Conservation (phyloP, 345 rosid genomes). For the Hypericum androsaemum region DNA sequence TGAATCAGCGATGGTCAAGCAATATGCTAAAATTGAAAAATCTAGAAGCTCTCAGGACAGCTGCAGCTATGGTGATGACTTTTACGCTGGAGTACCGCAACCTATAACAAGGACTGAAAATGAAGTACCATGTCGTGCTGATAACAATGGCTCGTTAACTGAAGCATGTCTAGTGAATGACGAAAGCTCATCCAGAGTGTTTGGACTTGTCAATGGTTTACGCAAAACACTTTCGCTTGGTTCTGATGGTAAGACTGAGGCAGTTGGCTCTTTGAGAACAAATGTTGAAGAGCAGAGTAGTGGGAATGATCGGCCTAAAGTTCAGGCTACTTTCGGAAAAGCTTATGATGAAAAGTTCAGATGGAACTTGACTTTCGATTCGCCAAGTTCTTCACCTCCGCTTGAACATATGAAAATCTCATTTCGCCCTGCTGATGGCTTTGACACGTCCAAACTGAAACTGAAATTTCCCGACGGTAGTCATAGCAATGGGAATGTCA, state of each 20-base stretch:
- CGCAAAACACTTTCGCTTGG: constrained; percentile 37
- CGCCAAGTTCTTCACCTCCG: constrained; percentile 72
- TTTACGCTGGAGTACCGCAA: constrained; percentile 16
- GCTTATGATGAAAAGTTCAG: constrained; percentile 29
- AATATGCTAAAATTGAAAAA: constrained; percentile 23
- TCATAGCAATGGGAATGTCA: constrained; percentile 23
- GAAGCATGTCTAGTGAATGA: constrained; percentile 28
- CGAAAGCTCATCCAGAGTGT: constrained; percentile 35
- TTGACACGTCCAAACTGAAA: constrained; percentile 55
- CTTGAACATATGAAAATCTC: constrained; percentile 85
- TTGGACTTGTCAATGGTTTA: constrained; percentile 55
- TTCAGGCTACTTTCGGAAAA: constrained; percentile 18
- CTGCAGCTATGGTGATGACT: constrained; percentile 16
- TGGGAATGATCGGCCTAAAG: constrained; percentile 18
- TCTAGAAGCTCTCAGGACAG: constrained; percentile 18
- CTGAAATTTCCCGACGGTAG: constrained; percentile 56
- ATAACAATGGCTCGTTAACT: constrained; percentile 15
- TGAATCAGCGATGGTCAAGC: constrained; percentile 11
- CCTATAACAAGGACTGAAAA: constrained; percentile 19
- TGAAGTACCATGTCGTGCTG: constrained; percentile 19
- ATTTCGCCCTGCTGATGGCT: constrained; percentile 55
- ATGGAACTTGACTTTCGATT: constrained; percentile 29
- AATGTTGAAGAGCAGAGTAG: constrained; percentile 23
- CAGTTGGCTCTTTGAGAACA: constrained; percentile 24
- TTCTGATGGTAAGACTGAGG: constrained; percentile 30